phyloP scores from a whole-genome alignment of 1,284 basidiomycete species.

The Fomitopsis pinicola region DNA sequence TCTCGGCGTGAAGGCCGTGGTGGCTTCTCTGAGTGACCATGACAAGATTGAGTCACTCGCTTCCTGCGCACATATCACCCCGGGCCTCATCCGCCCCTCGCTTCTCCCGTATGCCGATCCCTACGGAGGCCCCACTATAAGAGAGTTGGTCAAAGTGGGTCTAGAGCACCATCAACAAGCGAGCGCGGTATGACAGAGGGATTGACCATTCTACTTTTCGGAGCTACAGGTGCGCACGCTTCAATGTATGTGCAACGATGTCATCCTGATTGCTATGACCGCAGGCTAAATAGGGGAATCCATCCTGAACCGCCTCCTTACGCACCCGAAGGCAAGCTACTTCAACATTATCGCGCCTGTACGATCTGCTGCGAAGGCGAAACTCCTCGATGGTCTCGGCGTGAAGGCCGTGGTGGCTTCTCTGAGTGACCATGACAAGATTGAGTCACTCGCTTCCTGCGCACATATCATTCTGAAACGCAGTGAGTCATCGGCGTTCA shows the following conservation, averaged over 20 bases:
- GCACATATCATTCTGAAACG: conserved; percentile 43
- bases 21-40: conserved; percentile 30
- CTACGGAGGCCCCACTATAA: too few species aligned
- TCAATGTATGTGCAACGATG: background rate
- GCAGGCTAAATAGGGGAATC: conserved; percentile 51
- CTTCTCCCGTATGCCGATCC: too few species aligned
- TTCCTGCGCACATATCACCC: conserved; percentile 40
- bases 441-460: conserved; percentile 31
- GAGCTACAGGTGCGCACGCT: background rate
- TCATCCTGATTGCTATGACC: conserved; percentile 10
- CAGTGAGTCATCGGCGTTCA: conserved; percentile 27
- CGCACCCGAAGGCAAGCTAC: conserved; percentile 34
- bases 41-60: conserved; percentile 30
- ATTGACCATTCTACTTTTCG: background rate
- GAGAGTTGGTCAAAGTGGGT: too few species aligned
- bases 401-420: conserved; percentile 31
- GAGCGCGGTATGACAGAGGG: background rate
- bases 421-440: conserved; percentile 23
- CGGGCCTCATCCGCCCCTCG: too few species aligned
- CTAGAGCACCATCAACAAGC: too few species aligned
- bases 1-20: conserved; percentile 27
- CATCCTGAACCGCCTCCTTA: conserved; percentile 40
- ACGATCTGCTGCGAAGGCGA: conserved; percentile 35
- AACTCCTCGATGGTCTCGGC: conserved; percentile 26
- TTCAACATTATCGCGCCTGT: conserved; percentile 41